Evolutionary conservation across 805 yeast species (phyloP).

Genomic region (Candida sithepensis): DNA sequence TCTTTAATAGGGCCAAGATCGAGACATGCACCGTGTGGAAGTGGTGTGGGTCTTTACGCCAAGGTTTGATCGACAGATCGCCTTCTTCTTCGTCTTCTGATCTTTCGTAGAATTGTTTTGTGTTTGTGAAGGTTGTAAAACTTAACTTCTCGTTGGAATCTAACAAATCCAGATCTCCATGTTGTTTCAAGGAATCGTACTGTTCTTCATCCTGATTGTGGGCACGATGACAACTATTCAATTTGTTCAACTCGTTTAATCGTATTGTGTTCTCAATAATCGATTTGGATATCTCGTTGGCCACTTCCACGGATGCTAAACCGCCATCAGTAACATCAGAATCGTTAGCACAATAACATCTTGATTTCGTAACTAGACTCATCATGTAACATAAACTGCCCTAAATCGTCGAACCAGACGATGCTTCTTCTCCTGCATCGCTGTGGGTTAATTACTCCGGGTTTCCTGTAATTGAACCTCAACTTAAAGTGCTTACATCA

Average conservation of each 20-base stretch:
- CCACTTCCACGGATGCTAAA: slow-evolving; percentile 1
- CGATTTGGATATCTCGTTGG: slow-evolving; percentile 4
- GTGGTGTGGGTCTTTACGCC: slow-evolving; percentile 56
- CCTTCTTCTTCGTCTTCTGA: slow-evolving; percentile 14
- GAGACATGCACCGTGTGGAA: slow-evolving; percentile 64
- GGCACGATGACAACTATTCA: neutral
- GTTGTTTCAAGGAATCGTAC: no score
- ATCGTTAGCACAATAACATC: slow-evolving; percentile 1
- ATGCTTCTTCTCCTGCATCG: no score
- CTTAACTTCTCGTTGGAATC: neutral
- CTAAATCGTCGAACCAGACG: no score
- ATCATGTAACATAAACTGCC: no score
- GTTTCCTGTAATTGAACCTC: no score
- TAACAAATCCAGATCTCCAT: no score
- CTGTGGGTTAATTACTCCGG: no score
- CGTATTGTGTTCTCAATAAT: slow-evolving; percentile 1
- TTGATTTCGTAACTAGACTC: no score
- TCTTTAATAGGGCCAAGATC: slow-evolving; percentile 66
- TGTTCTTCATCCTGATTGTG: neutral
- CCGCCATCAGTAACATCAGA: neutral
- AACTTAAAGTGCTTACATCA: no score
- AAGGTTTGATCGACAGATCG: slow-evolving; percentile 37
- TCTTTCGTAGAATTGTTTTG: slow-evolving; percentile 12
- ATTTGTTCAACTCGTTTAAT: neutral
- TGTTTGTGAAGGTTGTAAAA: neutral